phyloP scores from a whole-genome alignment of 345 rosid species.

The Adansonia digitata region DNA sequence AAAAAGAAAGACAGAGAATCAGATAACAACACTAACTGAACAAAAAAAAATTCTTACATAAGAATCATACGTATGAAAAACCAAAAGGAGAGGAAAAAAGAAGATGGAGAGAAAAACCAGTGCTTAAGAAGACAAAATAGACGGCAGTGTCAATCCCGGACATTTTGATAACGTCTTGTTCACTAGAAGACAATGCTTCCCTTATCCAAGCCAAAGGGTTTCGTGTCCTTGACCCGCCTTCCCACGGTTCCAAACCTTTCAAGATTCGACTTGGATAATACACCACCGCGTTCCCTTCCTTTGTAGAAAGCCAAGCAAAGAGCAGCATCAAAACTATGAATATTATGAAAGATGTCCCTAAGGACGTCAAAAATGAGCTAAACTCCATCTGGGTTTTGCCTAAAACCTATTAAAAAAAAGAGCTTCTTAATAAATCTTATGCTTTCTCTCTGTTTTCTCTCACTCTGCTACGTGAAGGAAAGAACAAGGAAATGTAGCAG shows the following conservation, averaged over 20 bases:
- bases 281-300: slow-evolving; percentile 53
- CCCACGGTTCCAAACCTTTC: slow-evolving; percentile 72
- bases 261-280: slow-evolving; percentile 85
- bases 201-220: slow-evolving; percentile 74
- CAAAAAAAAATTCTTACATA: background rate
- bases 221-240: slow-evolving; percentile 50
- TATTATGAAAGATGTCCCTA: slow-evolving; percentile 61
- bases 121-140: slow-evolving; percentile 82
- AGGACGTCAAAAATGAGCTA: slow-evolving; percentile 69
- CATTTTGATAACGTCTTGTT: slow-evolving; percentile 56
- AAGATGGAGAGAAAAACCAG: slow-evolving; percentile 40
- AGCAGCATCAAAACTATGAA: slow-evolving; percentile 63
- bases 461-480: background rate
- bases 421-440: background rate
- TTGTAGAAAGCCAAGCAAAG: slow-evolving; percentile 68
- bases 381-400: slow-evolving; percentile 58
- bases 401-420: background rate
- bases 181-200: slow-evolving; percentile 63
- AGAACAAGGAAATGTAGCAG: background rate
- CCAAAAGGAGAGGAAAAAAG: background rate
- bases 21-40: background rate
- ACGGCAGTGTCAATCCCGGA: slow-evolving; percentile 91
- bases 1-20: background rate
- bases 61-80: background rate
- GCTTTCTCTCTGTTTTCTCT: background rate